phyloP scores from a whole-genome alignment of 2,329 filamentous ascomycete genomes.

The Cladorrhinum sp. region DNA sequence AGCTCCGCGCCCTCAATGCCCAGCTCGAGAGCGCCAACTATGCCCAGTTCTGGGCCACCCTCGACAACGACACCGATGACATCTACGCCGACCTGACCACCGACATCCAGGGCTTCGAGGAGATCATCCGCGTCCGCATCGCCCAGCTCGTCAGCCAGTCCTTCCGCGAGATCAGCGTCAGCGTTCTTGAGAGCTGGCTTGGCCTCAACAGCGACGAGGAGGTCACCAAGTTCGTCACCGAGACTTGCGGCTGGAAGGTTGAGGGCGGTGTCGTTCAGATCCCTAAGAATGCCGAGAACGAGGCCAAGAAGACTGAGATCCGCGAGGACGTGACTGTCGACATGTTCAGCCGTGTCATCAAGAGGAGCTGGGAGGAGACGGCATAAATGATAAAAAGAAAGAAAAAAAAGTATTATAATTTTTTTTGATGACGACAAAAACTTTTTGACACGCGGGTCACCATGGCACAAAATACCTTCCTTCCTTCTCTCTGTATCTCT shows the following conservation, averaged over 20 bases:
- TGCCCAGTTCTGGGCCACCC: conserved; percentile 84
- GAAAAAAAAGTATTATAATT: conserved; percentile 7
- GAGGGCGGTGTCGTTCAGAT: conserved; percentile 68
- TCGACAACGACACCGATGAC: conserved; percentile 91
- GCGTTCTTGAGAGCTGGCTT: conserved; percentile 71
- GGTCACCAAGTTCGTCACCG: conserved; percentile 74
- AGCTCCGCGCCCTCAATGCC: conserved; percentile 78
- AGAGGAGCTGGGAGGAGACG: conserved; percentile 81
- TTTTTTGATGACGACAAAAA: conserved; percentile 11
- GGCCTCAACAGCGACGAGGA: conserved; percentile 63
- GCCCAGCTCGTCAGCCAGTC: conserved; percentile 80
- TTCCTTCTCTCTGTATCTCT: conserved; percentile 3
- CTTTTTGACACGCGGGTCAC: conserved; percentile 10
- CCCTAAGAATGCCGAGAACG: conserved; percentile 93
- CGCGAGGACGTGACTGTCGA: conserved; percentile 92
- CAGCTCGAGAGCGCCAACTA: conserved; percentile 91
- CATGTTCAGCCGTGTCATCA: conserved; percentile 76
- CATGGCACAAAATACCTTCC: neutral
- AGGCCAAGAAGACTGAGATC: conserved; percentile 93
- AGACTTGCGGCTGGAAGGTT: conserved; percentile 84
- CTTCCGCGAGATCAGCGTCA: conserved; percentile 68
- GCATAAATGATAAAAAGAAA: conserved; percentile 41
- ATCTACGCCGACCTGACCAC: conserved; percentile 93
- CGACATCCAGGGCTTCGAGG: conserved; percentile 93
- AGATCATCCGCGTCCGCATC: conserved; percentile 85